Evolutionary conservation across 371 early-diverging fungal species (phyloP).

Genomic region (Lichtheimia ornata): DNA sequence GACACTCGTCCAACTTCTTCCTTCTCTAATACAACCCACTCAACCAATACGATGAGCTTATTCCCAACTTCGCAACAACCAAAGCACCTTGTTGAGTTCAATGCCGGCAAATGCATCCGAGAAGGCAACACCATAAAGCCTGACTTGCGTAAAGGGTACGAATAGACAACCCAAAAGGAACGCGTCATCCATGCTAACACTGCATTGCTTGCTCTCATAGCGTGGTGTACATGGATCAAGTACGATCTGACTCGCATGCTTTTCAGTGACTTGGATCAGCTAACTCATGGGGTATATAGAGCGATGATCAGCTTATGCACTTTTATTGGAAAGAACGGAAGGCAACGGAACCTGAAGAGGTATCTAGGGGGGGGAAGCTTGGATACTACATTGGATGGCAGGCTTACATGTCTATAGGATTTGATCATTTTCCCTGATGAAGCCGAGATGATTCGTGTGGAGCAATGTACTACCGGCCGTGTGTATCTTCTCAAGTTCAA

Average conservation of each 20-base stretch:
- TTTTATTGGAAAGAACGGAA: conserved; percentile 79
- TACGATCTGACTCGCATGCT: conserved; percentile 11
- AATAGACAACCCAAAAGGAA: neutral
- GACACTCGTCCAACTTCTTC: too few relatives aligned
- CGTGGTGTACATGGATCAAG: conserved; percentile 58
- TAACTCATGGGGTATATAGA: conserved; percentile 50
- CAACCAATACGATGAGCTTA: conserved; percentile 26
- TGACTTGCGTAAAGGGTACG: conserved; percentile 74
- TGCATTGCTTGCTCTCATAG: conserved; percentile 18
- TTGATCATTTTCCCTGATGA: conserved; percentile 82
- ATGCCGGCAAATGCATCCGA: conserved; percentile 75
- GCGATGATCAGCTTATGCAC: conserved; percentile 71
- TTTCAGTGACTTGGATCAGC: conserved; percentile 39
- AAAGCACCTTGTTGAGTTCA: conserved; percentile 63
- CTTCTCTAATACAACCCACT: too few relatives aligned
- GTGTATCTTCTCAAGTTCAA: conserved; percentile 76
- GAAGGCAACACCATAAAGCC: conserved; percentile 70
- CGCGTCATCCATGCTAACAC: conserved; percentile 7
- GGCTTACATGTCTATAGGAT: conserved; percentile 33
- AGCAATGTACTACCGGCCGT: conserved; percentile 72
- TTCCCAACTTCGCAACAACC: conserved; percentile 32
- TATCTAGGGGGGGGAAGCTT: conserved; percentile 18
- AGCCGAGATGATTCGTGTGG: conserved; percentile 66
- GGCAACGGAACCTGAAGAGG: conserved; percentile 53
- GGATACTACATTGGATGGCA: conserved; percentile 3